These are phyloP conservation scores for Cymodocea nodosa DNA, from an alignment of 116 monocot species.

Conservation along the genomic window DNA sequence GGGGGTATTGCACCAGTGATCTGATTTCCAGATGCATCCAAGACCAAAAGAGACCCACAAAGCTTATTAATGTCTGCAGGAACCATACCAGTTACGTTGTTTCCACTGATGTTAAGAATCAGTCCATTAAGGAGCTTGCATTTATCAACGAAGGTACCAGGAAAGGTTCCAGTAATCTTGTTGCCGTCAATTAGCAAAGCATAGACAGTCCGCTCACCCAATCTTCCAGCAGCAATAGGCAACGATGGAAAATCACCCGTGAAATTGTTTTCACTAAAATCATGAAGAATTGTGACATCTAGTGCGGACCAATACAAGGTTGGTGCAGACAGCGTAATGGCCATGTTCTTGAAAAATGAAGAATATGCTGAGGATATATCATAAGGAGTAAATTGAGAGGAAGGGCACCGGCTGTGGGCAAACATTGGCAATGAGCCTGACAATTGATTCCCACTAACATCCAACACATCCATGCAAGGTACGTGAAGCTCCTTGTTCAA, in stretches of 20 bases:
- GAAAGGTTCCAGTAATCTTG: conserved; percentile 33
- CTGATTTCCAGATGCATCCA: conserved; percentile 43
- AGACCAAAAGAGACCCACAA: conserved; percentile 39
- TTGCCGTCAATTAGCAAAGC: conserved; percentile 50
- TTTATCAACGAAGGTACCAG: conserved; percentile 33
- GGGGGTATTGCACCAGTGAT: conserved; percentile 53
- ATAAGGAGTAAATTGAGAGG: conserved; percentile 7
- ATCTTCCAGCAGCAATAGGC: conserved; percentile 30
- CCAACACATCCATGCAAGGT: conserved; percentile 76
- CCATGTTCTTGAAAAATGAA: conserved; percentile 26
- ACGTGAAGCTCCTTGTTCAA: conserved; percentile 36
- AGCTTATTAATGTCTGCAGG: conserved; percentile 26
- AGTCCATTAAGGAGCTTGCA: conserved; percentile 48
- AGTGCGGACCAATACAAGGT: conserved; percentile 14
- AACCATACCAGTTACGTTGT: conserved; percentile 44
- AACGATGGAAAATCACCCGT: conserved; percentile 41
- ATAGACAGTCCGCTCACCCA: conserved; percentile 33
- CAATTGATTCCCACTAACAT: conserved; percentile 67
- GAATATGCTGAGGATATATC: conserved; percentile 34
- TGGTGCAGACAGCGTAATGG: conserved; percentile 8
- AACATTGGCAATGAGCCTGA: conserved; percentile 60
- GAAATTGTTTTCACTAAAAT: conserved; percentile 68
- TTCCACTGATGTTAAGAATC: conserved; percentile 37
- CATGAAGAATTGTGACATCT: conserved; percentile 35
- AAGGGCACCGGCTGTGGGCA: conserved; percentile 14